Evolutionary conservation across 2,329 filamentous ascomycete genomes (phyloP), one percentile per base, ranked within the genome.

Genomic region (Fusarium papillatum): DNA sequence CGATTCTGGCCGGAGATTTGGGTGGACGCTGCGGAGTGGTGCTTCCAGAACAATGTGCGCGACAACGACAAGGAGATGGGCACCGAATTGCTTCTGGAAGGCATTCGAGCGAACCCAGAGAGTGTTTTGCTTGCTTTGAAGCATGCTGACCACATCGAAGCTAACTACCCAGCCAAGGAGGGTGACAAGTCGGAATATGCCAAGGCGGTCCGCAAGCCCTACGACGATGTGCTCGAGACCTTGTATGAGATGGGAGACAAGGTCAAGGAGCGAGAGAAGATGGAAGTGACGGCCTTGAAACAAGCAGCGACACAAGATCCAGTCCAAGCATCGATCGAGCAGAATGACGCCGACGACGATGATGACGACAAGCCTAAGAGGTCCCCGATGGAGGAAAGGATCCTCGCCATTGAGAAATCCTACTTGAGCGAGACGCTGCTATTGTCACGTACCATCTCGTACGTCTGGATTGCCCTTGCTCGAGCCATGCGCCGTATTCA

Each of bases 1-100:
- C 93, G 96, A 63, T 99, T 98, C 84, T 97, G 96, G 91, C 96
- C 97, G 6, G 95, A 98, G 82, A 93, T 98, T 78, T 99, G 97
- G 97, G 96, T 95, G 62, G 95, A 98, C 71, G 96, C 95, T 13
- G 95, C 96, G 1, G 94, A 98, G 76, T 98, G 96, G 91, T 98
- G 95, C 83, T 95, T 95, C 80, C 90, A 93, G 66, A 95, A 97
- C 78, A 91, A 91, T 55, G 86, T 96, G 77, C 81, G 84, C 13
- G 86, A 91, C 55, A 93, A 95, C 41, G 89, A 90, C 57, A 87
- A 88, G 71, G 86, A 89, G 8, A 81, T 85, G 70, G 95, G 95
- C 14, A 91, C 93, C 29, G 92, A 95, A 13, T 95, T 98, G 79
- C 87, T 99, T 29, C 89, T 92, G 26, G 92, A 97, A 73, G 97